Evolutionary conservation across 306 rosid genomes (phyloP), one percentile per base, ranked within the genome.

Genomic region (Abrus pulchellus): DNA sequence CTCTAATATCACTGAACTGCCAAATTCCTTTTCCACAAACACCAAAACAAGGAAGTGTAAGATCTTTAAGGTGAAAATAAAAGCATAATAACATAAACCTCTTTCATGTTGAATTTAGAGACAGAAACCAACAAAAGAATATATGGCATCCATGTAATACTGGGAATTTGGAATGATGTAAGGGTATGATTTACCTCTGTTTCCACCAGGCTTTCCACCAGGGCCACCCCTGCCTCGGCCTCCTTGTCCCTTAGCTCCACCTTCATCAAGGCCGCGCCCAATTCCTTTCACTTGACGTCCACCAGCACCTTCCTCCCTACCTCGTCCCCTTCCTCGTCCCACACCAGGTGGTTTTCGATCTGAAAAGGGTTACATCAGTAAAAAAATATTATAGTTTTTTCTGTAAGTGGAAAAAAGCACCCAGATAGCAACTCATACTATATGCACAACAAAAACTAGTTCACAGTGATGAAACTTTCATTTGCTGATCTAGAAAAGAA

Each of bases 271-370:
- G 72, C 98, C 98, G 60, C 99, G 98, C 30, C 98, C 99, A 74
- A 91, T 90, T 66, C 98, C 98, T 86, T 93, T 94, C 7, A 86
- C 29, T 73, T 76, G 95, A 40, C 99, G 91, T 64, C 94, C 98
- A 64, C 95, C 93, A 54, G 95, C 62, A 72, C 87, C 96, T 33
- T 96, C 99, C 34, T 93, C 92, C 40, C 99, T 86, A 32, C 97
- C 97, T 86, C 99, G 89, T 77, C 99, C 99, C 82, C 99, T 93
- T 65, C 99, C 98, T 12, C 98, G 98, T 7, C 99, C 99, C 57
- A 96, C 97, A 30, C 97, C 97, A 78, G 94, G 99, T 36, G 99
- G 99, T 83, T 90, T 96, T 77, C 99, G 92, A 78, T 96, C 98
- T 96, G 87, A 12, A 80, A 83, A 72, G 1, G 61, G 80, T 27